phyloP scores from a whole-genome alignment of 176 grass and related monocot species.

The Lolium rigidum region DNA sequence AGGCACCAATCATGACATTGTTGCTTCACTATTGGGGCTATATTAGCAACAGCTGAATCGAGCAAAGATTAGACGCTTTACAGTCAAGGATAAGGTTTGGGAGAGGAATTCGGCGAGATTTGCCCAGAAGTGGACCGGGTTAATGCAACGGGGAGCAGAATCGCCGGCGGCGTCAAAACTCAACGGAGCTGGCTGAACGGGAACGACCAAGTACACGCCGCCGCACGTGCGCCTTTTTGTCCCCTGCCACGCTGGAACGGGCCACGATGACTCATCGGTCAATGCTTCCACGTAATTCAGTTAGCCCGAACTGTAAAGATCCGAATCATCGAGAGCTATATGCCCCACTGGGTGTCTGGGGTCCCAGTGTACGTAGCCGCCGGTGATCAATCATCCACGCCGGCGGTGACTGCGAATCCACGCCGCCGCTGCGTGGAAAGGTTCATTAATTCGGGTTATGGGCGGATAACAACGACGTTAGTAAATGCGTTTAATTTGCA shows the following conservation, averaged over 20 bases:
- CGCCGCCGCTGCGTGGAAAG: too few species aligned
- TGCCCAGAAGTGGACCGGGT: neutral
- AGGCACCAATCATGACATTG: neutral
- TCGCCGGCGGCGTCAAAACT: neutral
- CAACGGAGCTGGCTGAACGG: neutral
- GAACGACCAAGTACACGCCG: neutral
- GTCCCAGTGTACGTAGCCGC: too few species aligned
- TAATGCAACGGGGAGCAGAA: neutral
- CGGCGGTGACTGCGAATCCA: too few species aligned
- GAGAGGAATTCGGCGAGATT: neutral
- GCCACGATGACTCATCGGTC: neutral
- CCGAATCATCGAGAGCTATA: too few species aligned
- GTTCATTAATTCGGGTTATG: too few species aligned
- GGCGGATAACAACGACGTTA: too few species aligned
- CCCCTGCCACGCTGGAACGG: neutral
- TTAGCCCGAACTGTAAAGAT: neutral
- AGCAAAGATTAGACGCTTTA: neutral
- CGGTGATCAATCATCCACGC: too few species aligned
- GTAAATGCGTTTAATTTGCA: too few species aligned
- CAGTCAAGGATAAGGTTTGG: constrained; percentile 5
- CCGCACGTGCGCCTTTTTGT: neutral
- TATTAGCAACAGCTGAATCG: neutral
- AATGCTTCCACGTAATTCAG: neutral
- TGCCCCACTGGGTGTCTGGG: too few species aligned
- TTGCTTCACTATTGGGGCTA: neutral